A percentile compares a stretch with the other conserved stretches of the same genome.
phyloP scores from a whole-genome alignment of 768 basidiomycete genomes.

The Boletus edulis region DNA sequence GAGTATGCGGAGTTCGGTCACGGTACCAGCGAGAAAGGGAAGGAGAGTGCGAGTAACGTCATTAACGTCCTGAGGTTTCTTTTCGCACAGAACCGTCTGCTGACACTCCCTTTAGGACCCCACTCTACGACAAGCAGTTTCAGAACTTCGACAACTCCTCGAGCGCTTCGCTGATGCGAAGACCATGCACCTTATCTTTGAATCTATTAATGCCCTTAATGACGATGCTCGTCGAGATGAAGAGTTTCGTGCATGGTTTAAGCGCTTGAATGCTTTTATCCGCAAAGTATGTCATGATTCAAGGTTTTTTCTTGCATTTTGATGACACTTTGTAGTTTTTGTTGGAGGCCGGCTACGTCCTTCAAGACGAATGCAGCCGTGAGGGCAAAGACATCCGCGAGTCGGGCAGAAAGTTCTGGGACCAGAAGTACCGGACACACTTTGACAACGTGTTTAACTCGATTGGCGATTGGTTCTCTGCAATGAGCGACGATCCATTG shows the following conservation, averaged over 20 bases:
- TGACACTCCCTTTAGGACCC: conserved; percentile 41
- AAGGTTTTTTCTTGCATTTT: background rate
- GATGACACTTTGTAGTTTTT: conserved; percentile 44
- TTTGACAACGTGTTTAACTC: conserved; percentile 78
- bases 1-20: conserved; percentile 59
- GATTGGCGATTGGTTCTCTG: conserved; percentile 75
- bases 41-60: conserved; percentile 23
- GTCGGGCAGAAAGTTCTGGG: conserved; percentile 74
- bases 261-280: conserved; percentile 55
- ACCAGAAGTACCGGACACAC: conserved; percentile 67
- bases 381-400: conserved; percentile 67
- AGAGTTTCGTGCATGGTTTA: conserved; percentile 74
- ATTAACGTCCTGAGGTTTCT: conserved; percentile 6
- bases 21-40: conserved; percentile 33
- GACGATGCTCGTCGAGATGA: conserved; percentile 73
- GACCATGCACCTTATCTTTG: conserved; percentile 64
- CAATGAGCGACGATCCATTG: conserved; percentile 81
- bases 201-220: conserved; percentile 69
- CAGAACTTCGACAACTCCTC: conserved; percentile 74
- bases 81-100: conserved; percentile 9
- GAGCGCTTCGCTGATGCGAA: conserved; percentile 86
- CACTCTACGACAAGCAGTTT: conserved; percentile 51
- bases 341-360: conserved; percentile 80
- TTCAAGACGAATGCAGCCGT: conserved; percentile 71
- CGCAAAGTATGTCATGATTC: conserved; percentile 48